Evolutionary conservation across 805 yeast genomes (phyloP), one percentile per base, ranked within the genome.

Genomic region (Metschnikowia cubensis): DNA sequence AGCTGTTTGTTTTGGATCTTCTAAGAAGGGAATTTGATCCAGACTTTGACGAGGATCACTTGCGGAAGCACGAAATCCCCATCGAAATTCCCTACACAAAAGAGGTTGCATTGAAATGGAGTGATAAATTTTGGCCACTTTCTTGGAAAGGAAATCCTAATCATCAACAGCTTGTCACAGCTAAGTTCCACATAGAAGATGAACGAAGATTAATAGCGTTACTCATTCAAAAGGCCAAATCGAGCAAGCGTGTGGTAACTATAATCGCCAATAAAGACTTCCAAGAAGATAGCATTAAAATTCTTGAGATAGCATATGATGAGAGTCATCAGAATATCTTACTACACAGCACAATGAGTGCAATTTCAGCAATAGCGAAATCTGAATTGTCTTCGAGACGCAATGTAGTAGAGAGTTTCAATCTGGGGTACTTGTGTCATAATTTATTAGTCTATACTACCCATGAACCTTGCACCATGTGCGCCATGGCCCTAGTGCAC

Each of bases 381-480:
- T 51, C 57, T 0, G 94, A 87, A 59, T 66, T 65, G 22, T 45
- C 59, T 13, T 66, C 76, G 43, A 68, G 85, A 39, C 49, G 56
- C 40, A 50, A 34, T 21, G 2, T 32, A 41, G 2, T 25, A 1
- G 25, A 36, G 15, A 49, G 51, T 11, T 43, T 40, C 14, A 66
- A 52, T 56, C 59, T 46, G 13, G 61, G 65, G 31, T 94, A 94
- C 61, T 74, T 94, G 2, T 91, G 98, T 62, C 78, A 85, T 34
- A 80, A 84, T 48, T 76, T 82, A 56, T 83, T 87, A 53, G 89
- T 94, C 0, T 89, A 87, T 62, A 87, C 95, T 1, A 86, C 96
- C 0, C 96, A 90, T 63, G 99, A 94, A 65, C 99, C 99, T 0
- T 94, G 99, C 61, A 80, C 89, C 0, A 94, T 92, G 97, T 94